phyloP scores from a whole-genome alignment of 306 rosid genomes.

The Cyamopsis tetragonoloba region DNA sequence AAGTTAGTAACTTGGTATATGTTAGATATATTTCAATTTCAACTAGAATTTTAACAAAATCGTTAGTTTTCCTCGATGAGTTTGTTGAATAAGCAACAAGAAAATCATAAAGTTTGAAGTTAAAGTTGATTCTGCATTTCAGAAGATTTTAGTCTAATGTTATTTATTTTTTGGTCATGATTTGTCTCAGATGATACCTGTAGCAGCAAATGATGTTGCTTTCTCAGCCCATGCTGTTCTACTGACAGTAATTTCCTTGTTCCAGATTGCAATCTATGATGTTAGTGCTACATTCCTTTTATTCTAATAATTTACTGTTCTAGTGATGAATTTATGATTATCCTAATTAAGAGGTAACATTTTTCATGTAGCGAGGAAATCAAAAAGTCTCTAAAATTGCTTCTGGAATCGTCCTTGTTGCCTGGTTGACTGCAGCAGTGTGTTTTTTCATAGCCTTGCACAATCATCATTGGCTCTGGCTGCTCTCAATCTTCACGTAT shows the following conservation, averaged over 20 bases:
- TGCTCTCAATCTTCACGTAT: slow-evolving; percentile 69
- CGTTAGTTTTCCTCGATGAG: not conserved
- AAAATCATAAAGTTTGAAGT: too few species aligned
- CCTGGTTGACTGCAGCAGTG: slow-evolving; percentile 62
- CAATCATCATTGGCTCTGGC: slow-evolving; percentile 87
- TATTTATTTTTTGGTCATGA: not conserved
- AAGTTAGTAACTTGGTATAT: not conserved
- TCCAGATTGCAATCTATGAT: slow-evolving; percentile 75
- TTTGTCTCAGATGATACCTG: slow-evolving; percentile 86
- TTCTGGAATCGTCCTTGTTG: slow-evolving; percentile 45
- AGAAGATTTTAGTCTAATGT: not conserved
- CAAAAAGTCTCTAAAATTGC: slow-evolving; percentile 68
- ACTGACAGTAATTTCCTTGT: slow-evolving; percentile 57
- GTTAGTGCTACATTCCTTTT: slow-evolving; percentile 34
- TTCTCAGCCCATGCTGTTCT: slow-evolving; percentile 87
- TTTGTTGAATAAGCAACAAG: too few species aligned
- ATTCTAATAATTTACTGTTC: not conserved
- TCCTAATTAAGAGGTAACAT: not conserved
- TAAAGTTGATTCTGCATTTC: not conserved
- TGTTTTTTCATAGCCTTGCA: slow-evolving; percentile 74
- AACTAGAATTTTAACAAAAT: not conserved
- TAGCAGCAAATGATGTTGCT: slow-evolving; percentile 92
- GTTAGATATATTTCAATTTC: too few species aligned
- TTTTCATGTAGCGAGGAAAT: slow-evolving; percentile 63
- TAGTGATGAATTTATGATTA: not conserved